Percentiles rank a stretch among this genome's conserved stretches.
These are phyloP conservation scores for Closterium sp. DNA, from an alignment of 139 green algal genomes.

Conservation along the genomic window DNA sequence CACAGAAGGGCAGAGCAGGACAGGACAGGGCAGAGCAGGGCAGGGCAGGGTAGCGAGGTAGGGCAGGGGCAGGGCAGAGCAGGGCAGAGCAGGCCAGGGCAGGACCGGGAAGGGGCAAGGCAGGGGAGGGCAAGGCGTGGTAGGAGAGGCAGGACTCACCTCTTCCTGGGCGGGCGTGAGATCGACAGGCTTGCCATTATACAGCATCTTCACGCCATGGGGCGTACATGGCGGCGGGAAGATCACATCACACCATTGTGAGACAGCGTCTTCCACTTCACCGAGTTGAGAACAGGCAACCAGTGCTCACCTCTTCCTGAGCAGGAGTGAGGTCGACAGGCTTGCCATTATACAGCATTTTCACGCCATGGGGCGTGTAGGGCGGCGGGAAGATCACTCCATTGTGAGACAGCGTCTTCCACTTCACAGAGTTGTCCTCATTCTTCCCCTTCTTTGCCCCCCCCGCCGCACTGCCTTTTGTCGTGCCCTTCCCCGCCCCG, in stretches of 20 bases:
- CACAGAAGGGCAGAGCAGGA: no score
- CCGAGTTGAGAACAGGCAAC: no score
- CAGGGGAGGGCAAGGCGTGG: neutral
- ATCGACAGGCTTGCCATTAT: slow-evolving; percentile 85
- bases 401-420: slow-evolving; percentile 81
- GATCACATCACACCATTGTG: no score
- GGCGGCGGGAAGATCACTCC: slow-evolving; percentile 96
- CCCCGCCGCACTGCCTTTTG: neutral
- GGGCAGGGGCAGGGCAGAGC: no score
- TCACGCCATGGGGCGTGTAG: slow-evolving; percentile 91
- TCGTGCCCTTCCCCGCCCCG: neutral
- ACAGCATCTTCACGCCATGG: slow-evolving; percentile 97
- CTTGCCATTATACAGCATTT: slow-evolving; percentile 91
- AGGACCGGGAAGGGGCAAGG: neutral
- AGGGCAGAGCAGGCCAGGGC: no score
- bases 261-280: no score
- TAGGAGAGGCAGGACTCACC: no score
- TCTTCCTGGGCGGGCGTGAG: no score
- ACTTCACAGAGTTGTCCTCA: slow-evolving; percentile 63
- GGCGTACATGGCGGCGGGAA: no score
- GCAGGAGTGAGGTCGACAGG: slow-evolving; percentile 65
- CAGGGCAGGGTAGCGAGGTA: no score
- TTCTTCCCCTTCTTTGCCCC: neutral
- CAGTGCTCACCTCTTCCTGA: no score
- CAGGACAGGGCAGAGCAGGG: neutral